Percentiles rank a stretch among this genome's conserved stretches.
Evolutionary conservation across 345 rosid species (phyloP).

Genomic region (Ceriops tagal): DNA sequence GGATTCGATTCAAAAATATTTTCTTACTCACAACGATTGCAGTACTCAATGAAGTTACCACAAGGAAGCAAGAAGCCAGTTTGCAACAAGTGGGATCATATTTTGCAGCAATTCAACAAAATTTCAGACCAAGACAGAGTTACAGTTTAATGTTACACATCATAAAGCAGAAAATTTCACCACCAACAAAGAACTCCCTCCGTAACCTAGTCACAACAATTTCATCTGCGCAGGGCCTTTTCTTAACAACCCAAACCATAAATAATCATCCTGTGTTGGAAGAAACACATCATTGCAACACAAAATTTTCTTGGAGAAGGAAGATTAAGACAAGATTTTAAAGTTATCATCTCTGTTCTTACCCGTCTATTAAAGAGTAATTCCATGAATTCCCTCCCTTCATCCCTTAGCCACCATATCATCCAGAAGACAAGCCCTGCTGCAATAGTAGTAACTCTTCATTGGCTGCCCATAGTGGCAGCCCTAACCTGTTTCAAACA

Average conservation of each 20-base stretch:
- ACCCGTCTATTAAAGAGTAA: background rate
- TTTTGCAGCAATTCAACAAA: slow-evolving; percentile 7
- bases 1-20: too few relatives aligned
- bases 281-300: background rate
- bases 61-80: background rate
- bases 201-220: background rate
- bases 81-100: background rate
- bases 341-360: slow-evolving; percentile 6
- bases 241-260: background rate
- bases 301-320: background rate
- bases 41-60: slow-evolving; percentile 1
- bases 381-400: background rate
- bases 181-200: background rate
- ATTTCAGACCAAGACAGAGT: slow-evolving; percentile 11
- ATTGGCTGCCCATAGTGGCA: slow-evolving; percentile 32
- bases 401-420: slow-evolving; percentile 6
- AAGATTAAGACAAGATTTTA: background rate
- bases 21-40: background rate
- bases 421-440: slow-evolving; percentile 4
- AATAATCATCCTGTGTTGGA: background rate
- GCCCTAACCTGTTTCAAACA: slow-evolving; percentile 40
- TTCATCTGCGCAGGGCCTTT: background rate
- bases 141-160: background rate
- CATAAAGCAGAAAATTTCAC: background rate
- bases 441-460: slow-evolving; percentile 21